Evolutionary conservation across 2,329 filamentous ascomycete species (phyloP).

Genomic region (Botrytis deweyae): DNA sequence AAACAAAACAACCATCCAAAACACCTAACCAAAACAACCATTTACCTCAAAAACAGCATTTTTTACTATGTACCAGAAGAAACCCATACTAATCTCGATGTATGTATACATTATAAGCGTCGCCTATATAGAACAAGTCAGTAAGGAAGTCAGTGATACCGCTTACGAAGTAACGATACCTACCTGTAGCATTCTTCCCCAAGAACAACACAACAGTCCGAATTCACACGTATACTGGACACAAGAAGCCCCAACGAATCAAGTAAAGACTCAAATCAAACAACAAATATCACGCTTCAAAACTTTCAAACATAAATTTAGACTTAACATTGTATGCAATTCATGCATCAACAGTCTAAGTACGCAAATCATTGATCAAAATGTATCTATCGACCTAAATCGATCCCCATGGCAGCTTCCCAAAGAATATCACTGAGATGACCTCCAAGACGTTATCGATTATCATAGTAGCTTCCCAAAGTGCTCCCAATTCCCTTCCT

Average conservation of each 20-base stretch:
- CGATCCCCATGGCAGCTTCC: slow-evolving; percentile 15
- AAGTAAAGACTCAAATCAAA: not conserved
- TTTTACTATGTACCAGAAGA: not conserved
- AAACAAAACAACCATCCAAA: too few relatives aligned
- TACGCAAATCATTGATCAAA: slow-evolving; percentile 18
- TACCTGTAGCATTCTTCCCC: not conserved
- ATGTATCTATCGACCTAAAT: slow-evolving; percentile 21
- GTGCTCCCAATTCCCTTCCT: not conserved
- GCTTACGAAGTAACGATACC: not conserved
- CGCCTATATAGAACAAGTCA: not conserved
- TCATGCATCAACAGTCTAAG: slow-evolving; percentile 10
- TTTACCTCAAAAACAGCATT: not conserved
- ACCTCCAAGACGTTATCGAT: slow-evolving; percentile 14
- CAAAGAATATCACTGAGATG: slow-evolving; percentile 5
- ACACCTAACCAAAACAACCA: rapidly evolving
- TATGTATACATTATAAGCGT: not conserved
- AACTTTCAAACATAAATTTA: not conserved
- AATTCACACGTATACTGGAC: not conserved
- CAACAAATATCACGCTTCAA: not conserved
- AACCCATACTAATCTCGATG: not conserved
- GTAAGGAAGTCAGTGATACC: not conserved
- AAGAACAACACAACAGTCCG: not conserved
- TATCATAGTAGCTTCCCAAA: slow-evolving; percentile 18
- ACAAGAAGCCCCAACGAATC: not conserved
- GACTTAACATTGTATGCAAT: slow-evolving; percentile 20